phyloP scores from a whole-genome alignment of 1,284 basidiomycete genomes.

The Cryptococcus hybrid region DNA sequence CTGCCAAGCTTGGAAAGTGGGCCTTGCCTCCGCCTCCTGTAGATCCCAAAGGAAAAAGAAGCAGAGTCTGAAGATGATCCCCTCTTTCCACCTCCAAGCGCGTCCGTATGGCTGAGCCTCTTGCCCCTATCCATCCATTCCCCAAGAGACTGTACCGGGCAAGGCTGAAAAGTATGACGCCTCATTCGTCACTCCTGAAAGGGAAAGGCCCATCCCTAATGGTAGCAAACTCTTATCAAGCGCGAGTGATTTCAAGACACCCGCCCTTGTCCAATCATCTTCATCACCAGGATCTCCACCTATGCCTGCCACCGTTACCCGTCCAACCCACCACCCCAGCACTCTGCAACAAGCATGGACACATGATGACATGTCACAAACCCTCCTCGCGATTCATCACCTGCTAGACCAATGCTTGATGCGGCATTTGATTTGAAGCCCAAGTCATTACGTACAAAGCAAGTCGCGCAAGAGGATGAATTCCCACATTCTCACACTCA shows the following conservation, averaged over 20 bases:
- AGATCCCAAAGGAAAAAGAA: constrained; percentile 18
- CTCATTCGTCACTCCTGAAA: constrained; percentile 42
- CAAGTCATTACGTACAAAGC: constrained; percentile 7
- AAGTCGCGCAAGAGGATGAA: constrained; percentile 20
- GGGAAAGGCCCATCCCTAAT: constrained; percentile 23
- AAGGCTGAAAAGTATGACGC: constrained; percentile 26
- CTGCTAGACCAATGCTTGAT: constrained; percentile 32
- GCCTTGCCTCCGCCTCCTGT: constrained; percentile 14
- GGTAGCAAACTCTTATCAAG: constrained; percentile 15
- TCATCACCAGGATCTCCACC: constrained; percentile 50
- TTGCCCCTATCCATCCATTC: constrained; percentile 30
- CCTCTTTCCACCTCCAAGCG: constrained; percentile 34
- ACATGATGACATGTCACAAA: constrained; percentile 34
- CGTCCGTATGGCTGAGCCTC: constrained; percentile 33
- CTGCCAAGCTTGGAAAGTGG: not conserved
- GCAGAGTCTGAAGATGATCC: constrained; percentile 33
- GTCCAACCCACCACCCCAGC: constrained; percentile 40
- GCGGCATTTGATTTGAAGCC: constrained; percentile 46
- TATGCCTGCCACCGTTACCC: constrained; percentile 44
- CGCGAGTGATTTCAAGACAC: constrained; percentile 41
- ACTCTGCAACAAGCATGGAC: constrained; percentile 44
- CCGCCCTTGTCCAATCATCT: constrained; percentile 41
- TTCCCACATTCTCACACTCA: constrained; percentile 1
- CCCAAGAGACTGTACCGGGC: not conserved
- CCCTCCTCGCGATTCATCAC: constrained; percentile 14